Evolutionary conservation across 2,329 filamentous ascomycete genomes (phyloP), one percentile per base, ranked within the genome.

Genomic region (Aspergillus amoenus): DNA sequence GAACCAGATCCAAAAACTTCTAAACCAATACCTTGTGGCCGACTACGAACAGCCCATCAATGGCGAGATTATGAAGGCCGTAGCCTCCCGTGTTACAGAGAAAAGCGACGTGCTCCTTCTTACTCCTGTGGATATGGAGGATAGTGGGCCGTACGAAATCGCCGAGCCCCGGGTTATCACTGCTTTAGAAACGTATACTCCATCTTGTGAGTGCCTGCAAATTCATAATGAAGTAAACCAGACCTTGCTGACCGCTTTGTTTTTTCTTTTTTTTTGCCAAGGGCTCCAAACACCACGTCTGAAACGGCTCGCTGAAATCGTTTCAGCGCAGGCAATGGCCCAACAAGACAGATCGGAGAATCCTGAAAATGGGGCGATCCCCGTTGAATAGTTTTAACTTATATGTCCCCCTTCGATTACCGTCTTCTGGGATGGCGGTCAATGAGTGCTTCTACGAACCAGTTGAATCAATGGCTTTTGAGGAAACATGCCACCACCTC

Each of bases 31-130:
- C 73, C 85, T 99, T 48, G 93, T 99, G 56, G 94, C 94, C 59
- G 94, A 99, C 77, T 99, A 99, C 75, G 94, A 99, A 78, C 94
- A 97, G 78, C 94, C 94, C 39, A 99, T 99, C 77, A 97, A 99
- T 70, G 94, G 93, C 72, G 94, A 99, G 75, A 99, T 99, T 72
- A 99, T 99, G 94, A 99, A 99, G 80, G 94, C 94, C 7, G 95
- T 99, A 52, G 94, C 95, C 7, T 96, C 92, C 40, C 85, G 93
- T 52, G 94, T 99, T 46, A 97, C 93, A 2, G 94, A 99, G 79
- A 99, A 99, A 87, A 95, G 92, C 68, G 94, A 97, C 68, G 93
- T 97, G 3, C 83, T 99, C 52, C 85, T 99, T 56, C 82, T 99
- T 46, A 89, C 93, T 57, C 92, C 94, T 48, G 93, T 99, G 58